phyloP scores from a whole-genome alignment of 768 basidiomycete species.

The Pisolithus marmoratus region DNA sequence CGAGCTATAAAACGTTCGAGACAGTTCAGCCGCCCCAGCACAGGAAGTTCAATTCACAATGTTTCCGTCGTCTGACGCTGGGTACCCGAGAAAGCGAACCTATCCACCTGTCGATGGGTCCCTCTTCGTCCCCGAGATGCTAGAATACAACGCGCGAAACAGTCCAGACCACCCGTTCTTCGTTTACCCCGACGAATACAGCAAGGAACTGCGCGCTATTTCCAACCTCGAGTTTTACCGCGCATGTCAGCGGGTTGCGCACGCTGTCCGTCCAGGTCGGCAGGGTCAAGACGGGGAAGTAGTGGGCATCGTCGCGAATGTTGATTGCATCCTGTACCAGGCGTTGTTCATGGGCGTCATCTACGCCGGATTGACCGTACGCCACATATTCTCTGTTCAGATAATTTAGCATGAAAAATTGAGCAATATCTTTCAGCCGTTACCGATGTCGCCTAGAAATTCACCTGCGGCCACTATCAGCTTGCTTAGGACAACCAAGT shows the following conservation, averaged over 20 bases:
- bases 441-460: slow-evolving; percentile 36
- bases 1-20: too few relatives aligned
- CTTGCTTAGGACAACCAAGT: slow-evolving; percentile 19
- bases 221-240: slow-evolving; percentile 34
- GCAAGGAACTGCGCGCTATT: slow-evolving; percentile 21
- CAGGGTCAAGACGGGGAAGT: slow-evolving; percentile 14
- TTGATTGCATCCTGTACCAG: slow-evolving; percentile 32
- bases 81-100: not conserved
- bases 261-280: slow-evolving; percentile 32
- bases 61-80: too few relatives aligned
- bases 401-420: slow-evolving; percentile 19
- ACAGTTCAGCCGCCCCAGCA: too few relatives aligned
- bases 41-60: too few relatives aligned
- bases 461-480: slow-evolving; percentile 33
- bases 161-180: slow-evolving; percentile 22
- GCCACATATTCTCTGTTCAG: slow-evolving; percentile 20
- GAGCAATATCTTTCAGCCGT: slow-evolving; percentile 14
- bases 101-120: slow-evolving; percentile 30
- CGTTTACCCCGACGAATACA: not conserved
- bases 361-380: slow-evolving; percentile 33
- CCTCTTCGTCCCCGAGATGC: slow-evolving; percentile 29
- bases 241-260: slow-evolving; percentile 37
- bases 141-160: slow-evolving; percentile 29
- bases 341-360: slow-evolving; percentile 28
- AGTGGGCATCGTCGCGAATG: slow-evolving; percentile 19